Percentiles rank a stretch among this genome's conserved stretches.
Evolutionary conservation across 2,329 filamentous ascomycete species (phyloP).

Genomic region (Paraconiothyrium sp.): DNA sequence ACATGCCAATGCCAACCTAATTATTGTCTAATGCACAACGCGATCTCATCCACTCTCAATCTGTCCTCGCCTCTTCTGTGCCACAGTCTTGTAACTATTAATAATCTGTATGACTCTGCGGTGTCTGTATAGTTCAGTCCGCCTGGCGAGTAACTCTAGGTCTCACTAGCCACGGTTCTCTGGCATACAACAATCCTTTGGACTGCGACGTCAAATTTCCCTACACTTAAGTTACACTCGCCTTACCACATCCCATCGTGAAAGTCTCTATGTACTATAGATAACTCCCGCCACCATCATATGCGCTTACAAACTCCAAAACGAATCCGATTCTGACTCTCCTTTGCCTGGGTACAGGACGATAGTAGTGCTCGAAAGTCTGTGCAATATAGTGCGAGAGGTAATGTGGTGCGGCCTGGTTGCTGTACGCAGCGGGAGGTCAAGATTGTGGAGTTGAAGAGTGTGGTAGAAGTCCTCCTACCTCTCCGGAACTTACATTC

Average conservation of each 20-base stretch:
- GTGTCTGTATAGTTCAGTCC: too few species aligned
- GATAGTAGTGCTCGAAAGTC: background rate
- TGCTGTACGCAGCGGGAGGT: background rate
- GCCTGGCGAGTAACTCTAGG: too few species aligned
- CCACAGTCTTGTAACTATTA: background rate
- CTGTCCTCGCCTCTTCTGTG: background rate
- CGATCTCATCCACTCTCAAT: background rate
- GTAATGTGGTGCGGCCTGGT: too few species aligned
- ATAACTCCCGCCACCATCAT: too few species aligned
- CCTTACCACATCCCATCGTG: background rate
- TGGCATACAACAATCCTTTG: background rate
- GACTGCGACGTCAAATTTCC: too few species aligned
- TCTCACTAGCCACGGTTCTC: background rate
- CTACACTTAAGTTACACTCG: background rate
- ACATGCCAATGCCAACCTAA: background rate
- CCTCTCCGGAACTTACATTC: background rate
- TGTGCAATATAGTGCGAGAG: background rate
- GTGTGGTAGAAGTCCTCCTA: background rate
- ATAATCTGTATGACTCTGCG: background rate
- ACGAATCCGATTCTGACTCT: too few species aligned
- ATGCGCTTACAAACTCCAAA: too few species aligned
- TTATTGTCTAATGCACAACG: constrained; percentile 4
- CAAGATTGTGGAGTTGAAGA: background rate
- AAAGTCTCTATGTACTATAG: too few species aligned
- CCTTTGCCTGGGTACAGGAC: background rate